These are phyloP conservation scores for Monosporascus cannonballus DNA, from an alignment of 2,329 filamentous ascomycete genomes.

Conservation along the genomic window DNA sequence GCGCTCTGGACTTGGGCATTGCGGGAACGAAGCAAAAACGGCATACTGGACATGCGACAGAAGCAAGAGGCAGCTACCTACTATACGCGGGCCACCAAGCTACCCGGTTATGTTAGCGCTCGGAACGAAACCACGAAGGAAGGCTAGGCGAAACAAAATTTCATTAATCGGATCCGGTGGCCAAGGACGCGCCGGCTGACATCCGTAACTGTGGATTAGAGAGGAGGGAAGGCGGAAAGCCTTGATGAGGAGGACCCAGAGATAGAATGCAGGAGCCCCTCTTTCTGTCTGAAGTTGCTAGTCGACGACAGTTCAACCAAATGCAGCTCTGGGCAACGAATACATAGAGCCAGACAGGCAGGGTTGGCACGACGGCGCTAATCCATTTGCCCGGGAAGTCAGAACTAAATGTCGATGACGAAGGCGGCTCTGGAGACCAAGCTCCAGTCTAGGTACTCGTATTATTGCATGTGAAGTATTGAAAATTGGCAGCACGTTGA, in stretches of 20 bases:
- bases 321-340: no score
- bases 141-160: not conserved
- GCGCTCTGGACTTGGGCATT: conserved; percentile 32
- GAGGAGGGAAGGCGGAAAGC: no score
- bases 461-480: no score
- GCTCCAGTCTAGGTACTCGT: no score
- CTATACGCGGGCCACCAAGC: not conserved
- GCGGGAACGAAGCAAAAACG: conserved; percentile 14
- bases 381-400: not conserved
- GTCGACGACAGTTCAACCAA: no score
- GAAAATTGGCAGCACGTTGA: no score
- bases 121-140: not conserved
- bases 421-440: conserved; percentile 1
- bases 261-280: no score
- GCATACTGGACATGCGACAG: conserved; percentile 16
- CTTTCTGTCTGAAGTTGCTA: no score
- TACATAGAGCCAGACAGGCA: not conserved
- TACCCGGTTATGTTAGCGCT: not conserved
- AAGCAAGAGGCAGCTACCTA: not conserved
- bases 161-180: not conserved
- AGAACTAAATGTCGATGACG: not conserved
- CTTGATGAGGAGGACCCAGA: no score
- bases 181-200: no score
- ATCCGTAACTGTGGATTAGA: no score
- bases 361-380: not conserved